Base-by-base conservation (phyloP, 345 rosid genomes). In the Balakata baccata region DNA sequence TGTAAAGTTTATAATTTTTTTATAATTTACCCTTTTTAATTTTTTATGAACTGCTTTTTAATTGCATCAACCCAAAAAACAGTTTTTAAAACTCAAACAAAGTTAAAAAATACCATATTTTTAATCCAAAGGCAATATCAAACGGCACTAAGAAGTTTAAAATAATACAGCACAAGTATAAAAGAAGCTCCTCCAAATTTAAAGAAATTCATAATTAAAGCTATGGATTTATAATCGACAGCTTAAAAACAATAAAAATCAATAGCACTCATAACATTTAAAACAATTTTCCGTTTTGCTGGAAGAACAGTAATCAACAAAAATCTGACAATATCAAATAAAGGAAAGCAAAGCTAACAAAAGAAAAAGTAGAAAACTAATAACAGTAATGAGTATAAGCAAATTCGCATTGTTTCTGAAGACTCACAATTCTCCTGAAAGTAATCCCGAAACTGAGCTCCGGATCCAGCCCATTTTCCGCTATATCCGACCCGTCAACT, bases 371-470 rank as follows among this genome's bases (percentile, higher is more conserved):
- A 29, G 34, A 29, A 61, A 8, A 61, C 17, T 1, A 34, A 61
- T 29, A 14, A 3, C 43, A 61, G 1, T 14, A 34, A 34, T 2
- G 20, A 61, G 64, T 14, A 29, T 29, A 61, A 61, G n/a, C 25
- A 9, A 54, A 2, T n/a, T 18, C 59, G 11, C 2, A 18, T 54
- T 18, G 59, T n/a, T 5, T 18, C 5, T n/a, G 25, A 54, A 17
- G 5, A 43, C 98, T 92, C 84, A 92, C 98, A 69, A 94, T 94
- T 83, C 83, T 92, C 61, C 89, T 89, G 20, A 90, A 81, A 12
- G 97, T 80, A 69, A 75, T 83, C 67, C 81, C 81, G 51, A 92
- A 76, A 68, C 84, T 77, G 67, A 92, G 85, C 84, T 90, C 93
- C 17, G 87, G 90, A 85, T 94, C 98, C 52, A 86, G 53, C 45